Evolutionary conservation across 495 filamentous ascomycete genomes (phyloP).

Genomic region (Penicillium herquei): DNA sequence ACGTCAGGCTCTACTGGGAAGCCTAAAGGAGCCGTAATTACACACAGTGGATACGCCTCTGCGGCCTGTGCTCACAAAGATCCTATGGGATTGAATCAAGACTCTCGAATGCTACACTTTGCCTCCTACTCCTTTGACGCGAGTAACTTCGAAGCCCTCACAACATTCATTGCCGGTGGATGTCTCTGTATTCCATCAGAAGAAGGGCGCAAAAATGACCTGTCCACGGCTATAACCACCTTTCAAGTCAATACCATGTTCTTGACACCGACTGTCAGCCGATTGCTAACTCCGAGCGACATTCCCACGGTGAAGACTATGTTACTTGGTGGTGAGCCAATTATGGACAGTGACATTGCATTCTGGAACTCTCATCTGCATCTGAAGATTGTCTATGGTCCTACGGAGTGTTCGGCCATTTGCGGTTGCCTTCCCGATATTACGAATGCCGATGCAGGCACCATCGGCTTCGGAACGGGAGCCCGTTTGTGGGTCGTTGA

Average conservation of each 20-base stretch:
- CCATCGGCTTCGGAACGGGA: background rate
- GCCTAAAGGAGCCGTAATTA: slow-evolving; percentile 1
- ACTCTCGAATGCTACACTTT: background rate
- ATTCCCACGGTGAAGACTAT: slow-evolving; percentile 1
- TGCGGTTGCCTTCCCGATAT: too few relatives aligned
- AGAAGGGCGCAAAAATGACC: background rate
- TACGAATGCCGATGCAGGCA: background rate
- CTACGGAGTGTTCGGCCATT: background rate
- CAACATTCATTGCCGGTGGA: background rate
- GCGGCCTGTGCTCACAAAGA: background rate
- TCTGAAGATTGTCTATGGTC: background rate
- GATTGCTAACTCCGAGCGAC: background rate
- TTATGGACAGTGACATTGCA: background rate
- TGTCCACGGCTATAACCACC: background rate
- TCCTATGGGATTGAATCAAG: background rate
- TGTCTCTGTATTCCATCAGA: slow-evolving; percentile 2
- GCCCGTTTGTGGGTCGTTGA: background rate
- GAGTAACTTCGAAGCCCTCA: background rate
- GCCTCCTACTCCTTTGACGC: background rate
- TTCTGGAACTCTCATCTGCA: background rate
- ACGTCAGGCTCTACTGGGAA: slow-evolving; percentile 3
- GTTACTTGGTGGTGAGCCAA: background rate
- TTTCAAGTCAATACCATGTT: background rate
- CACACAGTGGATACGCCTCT: background rate
- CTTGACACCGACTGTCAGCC: background rate